A percentile compares a stretch with the other conserved stretches of the same genome.
These are phyloP conservation scores for Irpex sp. DNA, from an alignment of 1,284 basidiomycete genomes.

Conservation along the genomic window DNA sequence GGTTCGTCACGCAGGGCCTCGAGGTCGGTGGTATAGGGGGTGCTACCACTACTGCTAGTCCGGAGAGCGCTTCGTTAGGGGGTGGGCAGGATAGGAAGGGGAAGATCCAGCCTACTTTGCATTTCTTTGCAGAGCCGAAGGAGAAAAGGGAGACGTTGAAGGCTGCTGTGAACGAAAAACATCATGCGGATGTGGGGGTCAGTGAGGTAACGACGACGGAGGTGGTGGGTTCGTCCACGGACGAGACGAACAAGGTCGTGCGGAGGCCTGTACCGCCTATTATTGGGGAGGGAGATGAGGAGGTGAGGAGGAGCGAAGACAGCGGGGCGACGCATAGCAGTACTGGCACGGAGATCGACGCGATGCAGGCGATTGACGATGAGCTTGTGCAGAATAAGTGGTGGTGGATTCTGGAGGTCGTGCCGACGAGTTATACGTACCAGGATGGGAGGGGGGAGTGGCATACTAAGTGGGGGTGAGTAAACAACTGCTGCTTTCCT, in stretches of 20 bases:
- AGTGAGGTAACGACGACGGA: background rate
- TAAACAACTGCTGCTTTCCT: slow-evolving; percentile 3
- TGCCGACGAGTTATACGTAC: slow-evolving; percentile 31
- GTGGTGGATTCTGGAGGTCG: slow-evolving; percentile 41
- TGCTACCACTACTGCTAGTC: no score
- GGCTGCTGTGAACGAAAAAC: background rate
- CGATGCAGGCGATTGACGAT: slow-evolving; percentile 31
- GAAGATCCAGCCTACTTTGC: background rate
- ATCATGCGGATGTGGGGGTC: background rate
- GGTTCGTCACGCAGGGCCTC: slow-evolving; percentile 14
- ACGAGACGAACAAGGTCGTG: no score
- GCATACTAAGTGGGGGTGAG: slow-evolving; percentile 30
- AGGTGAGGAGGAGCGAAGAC: slow-evolving; percentile 1
- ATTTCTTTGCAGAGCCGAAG: background rate
- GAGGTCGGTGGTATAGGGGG: no score
- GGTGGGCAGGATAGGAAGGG: background rate
- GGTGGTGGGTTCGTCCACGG: background rate
- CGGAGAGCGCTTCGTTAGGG: background rate
- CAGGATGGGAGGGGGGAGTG: slow-evolving; percentile 32
- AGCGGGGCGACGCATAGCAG: slow-evolving; percentile 5
- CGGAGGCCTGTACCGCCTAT: no score
- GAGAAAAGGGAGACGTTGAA: background rate
- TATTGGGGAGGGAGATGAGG: background rate
- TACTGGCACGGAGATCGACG: slow-evolving; percentile 18
- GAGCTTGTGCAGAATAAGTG: slow-evolving; percentile 21